Evolutionary conservation across 345 rosid species (phyloP).

Genomic region (Jatropha curcas): DNA sequence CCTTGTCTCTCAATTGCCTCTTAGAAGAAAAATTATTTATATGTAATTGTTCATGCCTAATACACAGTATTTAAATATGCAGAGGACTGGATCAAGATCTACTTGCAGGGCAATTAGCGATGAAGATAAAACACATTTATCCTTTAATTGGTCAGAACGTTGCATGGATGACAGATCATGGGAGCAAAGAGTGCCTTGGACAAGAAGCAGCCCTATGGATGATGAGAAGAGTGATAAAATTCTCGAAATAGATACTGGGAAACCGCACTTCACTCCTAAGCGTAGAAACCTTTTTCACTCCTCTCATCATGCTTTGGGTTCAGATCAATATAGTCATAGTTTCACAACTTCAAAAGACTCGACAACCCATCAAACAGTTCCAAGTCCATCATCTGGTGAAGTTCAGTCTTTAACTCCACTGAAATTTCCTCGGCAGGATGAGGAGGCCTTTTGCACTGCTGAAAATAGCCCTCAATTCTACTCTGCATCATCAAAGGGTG

Average conservation of each 20-base stretch:
- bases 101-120: constrained; percentile 33
- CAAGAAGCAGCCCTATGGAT: constrained; percentile 36
- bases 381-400: constrained; percentile 59
- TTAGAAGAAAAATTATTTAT: neutral
- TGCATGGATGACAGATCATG: constrained; percentile 31
- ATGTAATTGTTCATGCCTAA: constrained; percentile 2
- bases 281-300: constrained; percentile 53
- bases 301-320: constrained; percentile 28
- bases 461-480: constrained; percentile 73
- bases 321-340: constrained; percentile 43
- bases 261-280: constrained; percentile 44
- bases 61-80: constrained; percentile 18
- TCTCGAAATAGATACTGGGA: constrained; percentile 66
- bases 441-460: constrained; percentile 58
- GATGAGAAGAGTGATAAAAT: constrained; percentile 65
- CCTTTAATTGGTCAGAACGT: constrained; percentile 37
- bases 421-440: constrained; percentile 42
- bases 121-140: constrained; percentile 31
- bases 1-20: neutral
- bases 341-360: constrained; percentile 55
- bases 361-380: constrained; percentile 41
- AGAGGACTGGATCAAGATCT: constrained; percentile 68
- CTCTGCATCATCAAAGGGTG: constrained; percentile 71
- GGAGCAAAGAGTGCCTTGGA: constrained; percentile 34
- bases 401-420: constrained; percentile 49